Conservation (phyloP, 257 asterid species). For the Eustoma russellianum region DNA sequence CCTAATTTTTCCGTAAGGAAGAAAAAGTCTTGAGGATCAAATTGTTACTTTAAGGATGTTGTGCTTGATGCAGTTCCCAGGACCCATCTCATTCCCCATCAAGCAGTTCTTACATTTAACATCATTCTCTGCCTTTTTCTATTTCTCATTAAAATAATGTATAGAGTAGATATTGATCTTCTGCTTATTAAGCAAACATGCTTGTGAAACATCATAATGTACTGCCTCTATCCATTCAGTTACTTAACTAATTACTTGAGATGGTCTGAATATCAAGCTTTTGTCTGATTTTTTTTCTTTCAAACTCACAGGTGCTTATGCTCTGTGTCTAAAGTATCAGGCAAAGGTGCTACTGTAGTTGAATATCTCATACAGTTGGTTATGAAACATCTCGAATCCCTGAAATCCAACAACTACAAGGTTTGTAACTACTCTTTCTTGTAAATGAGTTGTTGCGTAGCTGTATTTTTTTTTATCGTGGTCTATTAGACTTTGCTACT, state of each 20-base stretch:
- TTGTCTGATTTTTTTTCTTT: constrained; percentile 12
- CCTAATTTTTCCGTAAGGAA: too few relatives aligned
- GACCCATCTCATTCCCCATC: too few relatives aligned
- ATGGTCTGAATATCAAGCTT: not conserved
- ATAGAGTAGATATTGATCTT: not conserved
- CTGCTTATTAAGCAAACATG: not conserved
- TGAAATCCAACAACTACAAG: constrained; percentile 82
- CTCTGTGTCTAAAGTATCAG: constrained; percentile 76
- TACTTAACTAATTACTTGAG: not conserved
- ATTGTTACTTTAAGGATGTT: too few relatives aligned
- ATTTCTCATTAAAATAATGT: not conserved
- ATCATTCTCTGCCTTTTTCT: not conserved
- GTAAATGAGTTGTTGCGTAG: too few relatives aligned
- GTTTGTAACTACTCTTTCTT: constrained; percentile 24
- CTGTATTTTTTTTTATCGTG: too few relatives aligned
- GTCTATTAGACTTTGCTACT: too few relatives aligned
- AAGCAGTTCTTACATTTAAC: too few relatives aligned
- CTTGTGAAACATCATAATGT: not conserved
- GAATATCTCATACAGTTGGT: constrained; percentile 81
- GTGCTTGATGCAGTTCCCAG: too few relatives aligned
- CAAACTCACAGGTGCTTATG: constrained; percentile 80
- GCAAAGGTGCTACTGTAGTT: constrained; percentile 66
- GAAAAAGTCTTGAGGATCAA: too few relatives aligned
- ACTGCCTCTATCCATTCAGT: not conserved
- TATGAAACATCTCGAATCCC: constrained; percentile 65